Evolutionary conservation across 2,329 filamentous ascomycete species (phyloP).

Genomic region (Colletotrichum orbiculare): DNA sequence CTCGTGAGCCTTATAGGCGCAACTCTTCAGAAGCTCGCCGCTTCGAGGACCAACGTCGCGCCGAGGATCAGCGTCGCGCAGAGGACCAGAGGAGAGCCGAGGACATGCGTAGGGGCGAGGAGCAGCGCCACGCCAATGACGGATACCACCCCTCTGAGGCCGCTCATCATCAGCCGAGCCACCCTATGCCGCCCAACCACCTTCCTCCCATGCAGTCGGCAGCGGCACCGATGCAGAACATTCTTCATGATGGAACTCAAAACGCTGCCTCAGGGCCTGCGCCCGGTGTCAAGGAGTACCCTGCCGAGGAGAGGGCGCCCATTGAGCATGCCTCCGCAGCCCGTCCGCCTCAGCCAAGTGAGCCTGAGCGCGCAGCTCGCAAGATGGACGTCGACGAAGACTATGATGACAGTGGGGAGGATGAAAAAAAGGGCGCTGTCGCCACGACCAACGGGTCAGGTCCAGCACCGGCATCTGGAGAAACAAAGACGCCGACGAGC

Average conservation of each 20-base stretch:
- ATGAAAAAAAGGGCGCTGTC: constrained; percentile 73
- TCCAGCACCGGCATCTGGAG: constrained; percentile 59
- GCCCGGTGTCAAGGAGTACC: constrained; percentile 61
- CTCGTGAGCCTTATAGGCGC: constrained; percentile 76
- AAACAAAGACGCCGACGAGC: constrained; percentile 65
- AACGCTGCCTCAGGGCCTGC: constrained; percentile 51
- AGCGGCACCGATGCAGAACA: constrained; percentile 64
- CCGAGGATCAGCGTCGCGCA: constrained; percentile 63
- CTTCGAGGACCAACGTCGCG: constrained; percentile 71
- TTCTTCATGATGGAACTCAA: constrained; percentile 60
- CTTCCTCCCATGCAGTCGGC: constrained; percentile 73
- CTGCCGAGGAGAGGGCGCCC: constrained; percentile 67
- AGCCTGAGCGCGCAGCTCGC: constrained; percentile 84
- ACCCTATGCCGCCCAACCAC: constrained; percentile 64
- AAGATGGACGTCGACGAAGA: constrained; percentile 99
- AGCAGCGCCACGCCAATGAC: constrained; percentile 78
- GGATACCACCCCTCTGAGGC: constrained; percentile 93
- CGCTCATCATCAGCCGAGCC: constrained; percentile 82
- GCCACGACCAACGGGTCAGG: constrained; percentile 54
- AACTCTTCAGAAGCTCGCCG: constrained; percentile 80
- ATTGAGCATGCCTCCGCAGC: constrained; percentile 57
- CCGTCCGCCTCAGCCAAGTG: constrained; percentile 67
- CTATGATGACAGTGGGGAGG: constrained; percentile 94
- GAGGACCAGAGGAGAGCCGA: constrained; percentile 71
- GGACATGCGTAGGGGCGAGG: constrained; percentile 63